Conservation (phyloP, 768 basidiomycete genomes). For the Lepiota venenata region DNA sequence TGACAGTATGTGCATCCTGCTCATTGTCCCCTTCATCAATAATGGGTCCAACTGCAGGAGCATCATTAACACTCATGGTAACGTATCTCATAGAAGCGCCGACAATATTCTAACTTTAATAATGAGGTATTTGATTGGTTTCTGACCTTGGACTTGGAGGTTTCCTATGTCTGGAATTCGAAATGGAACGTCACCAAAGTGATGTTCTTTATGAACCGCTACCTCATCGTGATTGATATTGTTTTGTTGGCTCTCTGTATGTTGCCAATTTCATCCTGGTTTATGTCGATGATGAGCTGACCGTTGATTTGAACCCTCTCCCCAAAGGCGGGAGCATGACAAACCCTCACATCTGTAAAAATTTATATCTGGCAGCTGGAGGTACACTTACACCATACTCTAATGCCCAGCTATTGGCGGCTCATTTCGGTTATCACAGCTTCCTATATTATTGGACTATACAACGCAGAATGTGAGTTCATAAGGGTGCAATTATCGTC, state of each 20-base stretch:
- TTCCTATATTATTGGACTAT: background rate
- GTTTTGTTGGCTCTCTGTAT: background rate
- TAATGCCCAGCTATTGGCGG: too few relatives aligned
- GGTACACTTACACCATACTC: background rate
- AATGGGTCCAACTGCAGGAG: background rate
- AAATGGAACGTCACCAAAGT: background rate
- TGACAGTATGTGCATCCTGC: too few relatives aligned
- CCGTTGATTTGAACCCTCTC: too few relatives aligned
- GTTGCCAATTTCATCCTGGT: background rate
- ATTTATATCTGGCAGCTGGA: background rate
- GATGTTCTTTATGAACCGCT: background rate
- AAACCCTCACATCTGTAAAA: background rate
- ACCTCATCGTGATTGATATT: background rate
- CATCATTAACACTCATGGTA: background rate
- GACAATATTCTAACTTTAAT: background rate
- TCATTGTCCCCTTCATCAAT: background rate
- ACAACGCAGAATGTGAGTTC: slow-evolving; percentile 2
- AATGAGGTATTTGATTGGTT: slow-evolving; percentile 1
- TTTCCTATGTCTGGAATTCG: background rate
- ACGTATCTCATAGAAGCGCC: too few relatives aligned
- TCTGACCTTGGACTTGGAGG: background rate
- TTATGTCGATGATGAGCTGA: too few relatives aligned
- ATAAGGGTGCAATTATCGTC: background rate
- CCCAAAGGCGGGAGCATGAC: too few relatives aligned
- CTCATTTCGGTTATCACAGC: background rate